A percentile compares a stretch with the other conserved stretches of the same genome.
Conservation (phyloP, 78 protist genomes). For the Dictyostelium discoideum region DNA sequence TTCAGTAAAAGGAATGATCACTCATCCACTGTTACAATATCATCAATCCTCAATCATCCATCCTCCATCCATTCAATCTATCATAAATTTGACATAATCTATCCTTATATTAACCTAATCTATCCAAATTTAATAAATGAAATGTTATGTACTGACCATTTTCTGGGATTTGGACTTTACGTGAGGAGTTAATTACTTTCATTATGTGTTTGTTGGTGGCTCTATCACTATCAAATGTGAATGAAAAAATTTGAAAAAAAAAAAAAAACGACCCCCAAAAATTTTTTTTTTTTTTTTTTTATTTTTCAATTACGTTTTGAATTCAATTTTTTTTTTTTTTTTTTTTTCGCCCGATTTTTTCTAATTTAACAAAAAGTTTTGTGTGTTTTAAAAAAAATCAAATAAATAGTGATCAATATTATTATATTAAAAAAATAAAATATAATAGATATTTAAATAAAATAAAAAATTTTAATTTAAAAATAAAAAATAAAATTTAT, state of each 20-base stretch:
- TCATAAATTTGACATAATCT: neutral
- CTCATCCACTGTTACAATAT: neutral
- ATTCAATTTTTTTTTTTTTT: neutral
- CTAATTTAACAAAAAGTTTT: too few relatives aligned
- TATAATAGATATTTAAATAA: too few relatives aligned
- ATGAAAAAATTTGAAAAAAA: neutral
- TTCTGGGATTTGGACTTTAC: slow-evolving; percentile 10
- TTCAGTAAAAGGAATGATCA: neutral
- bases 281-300: neutral
- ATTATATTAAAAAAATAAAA: too few relatives aligned
- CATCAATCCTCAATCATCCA: too few relatives aligned
- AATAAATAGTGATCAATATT: neutral
- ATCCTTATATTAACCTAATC: neutral
- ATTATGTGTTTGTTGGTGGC: neutral
- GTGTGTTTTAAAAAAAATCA: neutral
- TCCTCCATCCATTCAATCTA: neutral
- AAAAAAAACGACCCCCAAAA: neutral
- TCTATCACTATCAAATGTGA: neutral
- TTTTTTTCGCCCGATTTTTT: neutral
- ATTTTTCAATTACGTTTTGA: neutral
- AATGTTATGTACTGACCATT: neutral
- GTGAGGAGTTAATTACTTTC: neutral
- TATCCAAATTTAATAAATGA: neutral
- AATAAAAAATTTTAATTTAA: too few relatives aligned
- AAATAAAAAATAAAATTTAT: too few relatives aligned